Evolutionary conservation across 345 rosid species (phyloP), one percentile per base, ranked within the genome.

Genomic region (Erysimum cheiranthoides): DNA sequence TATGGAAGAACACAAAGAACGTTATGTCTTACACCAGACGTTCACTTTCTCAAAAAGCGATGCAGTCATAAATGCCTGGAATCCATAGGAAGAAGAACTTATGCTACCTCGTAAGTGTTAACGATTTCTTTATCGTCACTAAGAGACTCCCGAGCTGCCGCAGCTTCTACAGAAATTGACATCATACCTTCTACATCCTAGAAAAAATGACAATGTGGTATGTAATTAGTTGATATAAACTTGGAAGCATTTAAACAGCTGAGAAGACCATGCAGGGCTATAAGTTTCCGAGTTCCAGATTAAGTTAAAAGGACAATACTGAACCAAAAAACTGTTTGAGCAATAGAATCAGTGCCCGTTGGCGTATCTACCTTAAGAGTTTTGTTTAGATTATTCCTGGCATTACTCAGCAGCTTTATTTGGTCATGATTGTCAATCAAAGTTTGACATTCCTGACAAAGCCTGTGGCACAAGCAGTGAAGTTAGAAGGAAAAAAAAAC

Each of bases 151-250:
- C 88, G 84, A 46, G 99, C 99, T 74, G 84, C 98, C 68, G 98
- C 82, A 83, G 98, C 98, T 86, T 93, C 99, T 71, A 86, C 96
- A 36, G 98, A 96, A 68, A 96, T 96, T 27, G 99, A 96, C 99
- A 96, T 88, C 99, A 96, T 96, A 74, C 99, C 99, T 79, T 90
- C 97, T 68, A 93, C 91, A 87, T 93, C 99, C 98, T 96, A 81
- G 57, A 77, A 67, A 56, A 45, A 58, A 50, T 67, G 50, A 56
- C 12, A 77, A 66, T 54, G 62, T 25, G 47, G 13, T 34, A 34
- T 21, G 32, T 66, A 35, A 47, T 70, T 38, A 74, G 34, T 35
- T 34, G 58, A 46, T 2, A 77, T 28, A 28, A 30, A 63, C 67
- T 36, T 21, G 50, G 47, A 68, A 40, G 32, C 74, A 52, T 47